Evolutionary conservation across 1,284 basidiomycete species (phyloP), one percentile per base, ranked within the genome.

Genomic region (Ceratobasidium sp.): DNA sequence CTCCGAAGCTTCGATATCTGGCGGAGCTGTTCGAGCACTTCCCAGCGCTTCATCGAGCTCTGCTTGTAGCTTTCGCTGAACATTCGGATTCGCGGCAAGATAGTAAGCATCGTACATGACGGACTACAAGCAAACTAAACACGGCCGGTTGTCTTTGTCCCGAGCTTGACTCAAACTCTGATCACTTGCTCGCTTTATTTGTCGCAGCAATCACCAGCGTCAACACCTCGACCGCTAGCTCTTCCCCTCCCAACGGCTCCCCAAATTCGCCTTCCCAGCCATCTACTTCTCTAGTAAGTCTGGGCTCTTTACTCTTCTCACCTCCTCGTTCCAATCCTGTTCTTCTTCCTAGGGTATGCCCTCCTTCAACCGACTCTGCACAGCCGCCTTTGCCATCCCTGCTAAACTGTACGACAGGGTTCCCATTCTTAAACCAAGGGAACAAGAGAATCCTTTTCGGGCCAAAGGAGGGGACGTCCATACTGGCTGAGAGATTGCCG

Each of bases 141-240:
- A 66, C n/a, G 15, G 37, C 9, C 37, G 9, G 37, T 40, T 40
- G 6, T 40, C 37, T 40, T 40, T 9, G 37, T 9, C 37, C 5
- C 9, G 37, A 40, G 37, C 37, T 9, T 81, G 15, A 54, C 51
- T 44, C 13, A 32, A 13, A 62, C 19, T 66, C 9, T 43, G 77
- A 89, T 78, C 80, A 92, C 92, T 95, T 95, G 67, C 93, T 94
- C 0, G 92, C 94, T 2, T 92, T 94, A 81, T 94, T 92, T 7
- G 90, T 91, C 2, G 92, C 93, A 32, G 94, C 95, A 79, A 96
- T 95, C 25, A 96, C 87, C 79, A 95, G 91, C 1, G 94, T 95
- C 51, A 94, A 84, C 29, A 92, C 94, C 84, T 96, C 95, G 0
- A 94, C 95, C 1, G 94, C 96, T 78, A 96, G 85, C 82, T 96